A percentile compares a stretch with the other conserved stretches of the same genome.
These are phyloP conservation scores for Saturnispora zaruensis DNA, from an alignment of 805 yeast species.

Conservation along the genomic window DNA sequence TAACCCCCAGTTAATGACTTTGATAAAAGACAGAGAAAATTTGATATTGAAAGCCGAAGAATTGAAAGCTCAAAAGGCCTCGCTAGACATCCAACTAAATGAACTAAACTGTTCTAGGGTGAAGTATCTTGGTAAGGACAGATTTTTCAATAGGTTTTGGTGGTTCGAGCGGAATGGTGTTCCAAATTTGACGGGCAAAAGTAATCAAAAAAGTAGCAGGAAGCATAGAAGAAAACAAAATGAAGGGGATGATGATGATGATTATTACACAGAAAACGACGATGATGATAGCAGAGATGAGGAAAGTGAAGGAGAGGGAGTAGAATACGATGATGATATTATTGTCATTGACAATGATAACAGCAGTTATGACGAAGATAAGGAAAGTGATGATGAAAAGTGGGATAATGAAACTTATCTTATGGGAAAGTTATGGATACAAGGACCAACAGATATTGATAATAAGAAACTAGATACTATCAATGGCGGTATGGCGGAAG, in stretches of 20 bases:
- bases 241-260: conserved; percentile 29
- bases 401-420: conserved; percentile 52
- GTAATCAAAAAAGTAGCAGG: conserved; percentile 16
- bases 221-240: conserved; percentile 30
- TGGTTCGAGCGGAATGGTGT: conserved; percentile 89
- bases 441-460: conserved; percentile 66
- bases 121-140: conserved; percentile 69
- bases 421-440: conserved; percentile 84
- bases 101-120: conserved; percentile 75
- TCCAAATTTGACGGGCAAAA: conserved; percentile 33
- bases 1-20: conserved; percentile 35
- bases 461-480: conserved; percentile 32
- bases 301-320: conserved; percentile 18
- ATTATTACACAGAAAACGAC: conserved; percentile 28
- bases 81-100: conserved; percentile 51
- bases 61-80: conserved; percentile 39
- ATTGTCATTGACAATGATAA: conserved; percentile 19
- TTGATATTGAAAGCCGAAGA: conserved; percentile 35
- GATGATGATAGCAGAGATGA: conserved; percentile 33
- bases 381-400: conserved; percentile 33
- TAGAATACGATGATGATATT: conserved; percentile 31
- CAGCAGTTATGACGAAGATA: conserved; percentile 25
- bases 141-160: conserved; percentile 84
- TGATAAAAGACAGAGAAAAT: conserved; percentile 39
- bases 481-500: conserved; percentile 37